A percentile compares a stretch with the other conserved stretches of the same genome.
Conservation (phyloP, 2,329 filamentous ascomycete species). For the Botrytis porri region DNA sequence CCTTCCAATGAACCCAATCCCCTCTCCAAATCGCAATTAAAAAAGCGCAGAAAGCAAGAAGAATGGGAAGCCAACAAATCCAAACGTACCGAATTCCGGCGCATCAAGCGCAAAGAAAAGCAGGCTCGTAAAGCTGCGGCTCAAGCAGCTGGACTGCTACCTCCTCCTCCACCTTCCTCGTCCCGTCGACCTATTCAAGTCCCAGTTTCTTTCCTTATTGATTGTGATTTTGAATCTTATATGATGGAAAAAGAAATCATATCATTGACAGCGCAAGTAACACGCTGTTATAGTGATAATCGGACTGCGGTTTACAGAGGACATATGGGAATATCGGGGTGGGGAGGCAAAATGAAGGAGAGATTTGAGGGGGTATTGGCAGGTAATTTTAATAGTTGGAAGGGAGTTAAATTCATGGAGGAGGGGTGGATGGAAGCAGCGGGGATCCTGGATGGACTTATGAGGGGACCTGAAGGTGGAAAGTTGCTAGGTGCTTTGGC, state of each 20-base stretch:
- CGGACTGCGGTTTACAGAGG: slow-evolving; percentile 62
- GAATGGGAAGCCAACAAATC: slow-evolving; percentile 73
- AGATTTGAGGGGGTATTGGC: slow-evolving; percentile 75
- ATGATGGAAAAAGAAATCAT: slow-evolving; percentile 86
- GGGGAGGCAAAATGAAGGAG: slow-evolving; percentile 69
- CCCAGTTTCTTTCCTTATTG: slow-evolving; percentile 77
- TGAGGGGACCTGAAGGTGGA: slow-evolving; percentile 58
- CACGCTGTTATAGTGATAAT: slow-evolving; percentile 87
- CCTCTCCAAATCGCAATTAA: slow-evolving; percentile 82
- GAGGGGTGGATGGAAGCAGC: slow-evolving; percentile 72
- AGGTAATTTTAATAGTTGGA: slow-evolving; percentile 75
- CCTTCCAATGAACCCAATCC: slow-evolving; percentile 6
- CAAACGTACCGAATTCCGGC: slow-evolving; percentile 52
- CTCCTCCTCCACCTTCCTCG: slow-evolving; percentile 8
- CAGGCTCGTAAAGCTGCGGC: slow-evolving; percentile 49
- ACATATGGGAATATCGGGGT: slow-evolving; percentile 75
- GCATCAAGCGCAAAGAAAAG: slow-evolving; percentile 51
- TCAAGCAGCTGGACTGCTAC: slow-evolving; percentile 40
- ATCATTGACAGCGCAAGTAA: slow-evolving; percentile 80
- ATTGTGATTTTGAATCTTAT: slow-evolving; percentile 87
- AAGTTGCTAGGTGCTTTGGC: slow-evolving; percentile 50
- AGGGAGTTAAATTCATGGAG: slow-evolving; percentile 68
- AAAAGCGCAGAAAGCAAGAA: slow-evolving; percentile 70
- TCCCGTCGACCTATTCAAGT: slow-evolving; percentile 49
- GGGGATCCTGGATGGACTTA: slow-evolving; percentile 61